Conservation (phyloP, 1,284 basidiomycete species). For the Ceratobasidium sp. region DNA sequence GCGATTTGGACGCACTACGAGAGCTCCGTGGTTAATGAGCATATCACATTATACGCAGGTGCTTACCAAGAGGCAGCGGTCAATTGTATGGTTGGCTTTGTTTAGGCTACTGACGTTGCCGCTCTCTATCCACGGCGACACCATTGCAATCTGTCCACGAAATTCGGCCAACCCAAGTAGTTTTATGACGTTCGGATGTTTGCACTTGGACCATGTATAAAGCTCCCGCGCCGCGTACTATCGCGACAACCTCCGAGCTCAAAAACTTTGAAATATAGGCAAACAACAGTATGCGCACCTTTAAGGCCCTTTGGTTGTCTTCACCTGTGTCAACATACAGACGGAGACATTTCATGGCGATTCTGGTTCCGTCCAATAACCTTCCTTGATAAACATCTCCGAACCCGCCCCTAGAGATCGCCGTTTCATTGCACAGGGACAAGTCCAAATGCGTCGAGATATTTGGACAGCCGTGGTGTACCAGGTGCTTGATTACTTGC, state of each 20-base stretch:
- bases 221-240: conserved; percentile 33
- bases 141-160: conserved; percentile 25
- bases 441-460: not conserved
- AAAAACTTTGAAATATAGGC: no score
- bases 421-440: not conserved
- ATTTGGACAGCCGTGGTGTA: conserved; percentile 4
- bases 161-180: conserved; percentile 31
- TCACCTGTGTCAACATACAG: not conserved
- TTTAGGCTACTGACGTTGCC: not conserved
- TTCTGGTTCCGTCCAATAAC: not conserved
- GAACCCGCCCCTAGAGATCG: not conserved
- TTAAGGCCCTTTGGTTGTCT: not conserved
- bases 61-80: conserved; percentile 25
- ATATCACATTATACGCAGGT: no score
- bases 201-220: conserved; percentile 21
- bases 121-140: conserved; percentile 29
- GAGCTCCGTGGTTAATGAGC: not conserved
- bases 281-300: not conserved
- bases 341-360: conserved; percentile 14
- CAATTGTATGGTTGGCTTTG: not conserved
- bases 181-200: conserved; percentile 19
- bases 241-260: no score
- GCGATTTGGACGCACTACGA: conserved; percentile 27
- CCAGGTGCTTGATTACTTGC: not conserved
- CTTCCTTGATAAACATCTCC: conserved; percentile 13